These are phyloP conservation scores for Blastobotrys americana DNA, from an alignment of 805 yeast species.

Conservation along the genomic window DNA sequence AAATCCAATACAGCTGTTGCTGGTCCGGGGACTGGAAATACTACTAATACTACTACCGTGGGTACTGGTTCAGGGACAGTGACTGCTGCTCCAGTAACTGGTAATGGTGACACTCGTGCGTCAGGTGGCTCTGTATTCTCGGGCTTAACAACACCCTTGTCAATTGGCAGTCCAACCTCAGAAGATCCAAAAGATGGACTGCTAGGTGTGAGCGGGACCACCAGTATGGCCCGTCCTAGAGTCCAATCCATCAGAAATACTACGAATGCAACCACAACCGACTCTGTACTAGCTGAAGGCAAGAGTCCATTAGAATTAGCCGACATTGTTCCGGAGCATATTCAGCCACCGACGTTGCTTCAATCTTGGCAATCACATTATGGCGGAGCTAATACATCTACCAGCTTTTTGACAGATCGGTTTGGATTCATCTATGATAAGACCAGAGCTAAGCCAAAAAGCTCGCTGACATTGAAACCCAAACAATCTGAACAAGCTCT, in stretches of 20 bases:
- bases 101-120: too few relatives aligned
- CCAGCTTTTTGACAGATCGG: slow-evolving; percentile 35
- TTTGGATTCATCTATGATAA: slow-evolving; percentile 40
- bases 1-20: neutral
- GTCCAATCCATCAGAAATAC: neutral
- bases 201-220: too few relatives aligned
- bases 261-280: neutral
- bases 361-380: slow-evolving; percentile 22
- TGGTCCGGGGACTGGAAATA: too few relatives aligned
- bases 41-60: neutral
- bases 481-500: slow-evolving; percentile 2
- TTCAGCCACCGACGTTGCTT: slow-evolving; percentile 31
- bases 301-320: slow-evolving; percentile 41
- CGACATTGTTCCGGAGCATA: slow-evolving; percentile 25
- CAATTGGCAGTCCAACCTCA: neutral
- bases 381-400: slow-evolving; percentile 15
- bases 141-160: neutral
- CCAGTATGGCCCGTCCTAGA: too few relatives aligned
- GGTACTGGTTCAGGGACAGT: neutral
- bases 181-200: too few relatives aligned
- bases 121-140: too few relatives aligned
- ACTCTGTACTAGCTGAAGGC: too few relatives aligned
- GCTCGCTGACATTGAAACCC: neutral
- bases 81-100: neutral
- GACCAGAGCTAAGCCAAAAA: neutral